Base-by-base conservation (phyloP, 169 alveolate species). In the Eimeria praecox region DNA sequence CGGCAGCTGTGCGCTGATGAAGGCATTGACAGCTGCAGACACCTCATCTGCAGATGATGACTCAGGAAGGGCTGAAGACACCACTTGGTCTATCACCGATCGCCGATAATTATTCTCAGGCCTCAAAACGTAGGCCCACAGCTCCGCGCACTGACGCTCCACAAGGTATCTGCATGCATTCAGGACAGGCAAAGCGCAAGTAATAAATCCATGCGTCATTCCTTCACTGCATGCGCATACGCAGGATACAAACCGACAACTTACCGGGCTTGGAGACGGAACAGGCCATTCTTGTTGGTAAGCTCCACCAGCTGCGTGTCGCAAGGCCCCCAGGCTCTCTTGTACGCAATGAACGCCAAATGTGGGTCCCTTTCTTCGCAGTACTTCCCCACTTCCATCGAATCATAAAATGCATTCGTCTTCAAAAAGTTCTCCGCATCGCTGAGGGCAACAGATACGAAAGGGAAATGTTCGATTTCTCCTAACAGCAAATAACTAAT, bases 281-380 rank as follows among this genome's bases (percentile, higher is more conserved):
- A 99, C 94, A 99, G 98, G 82, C 99, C 99, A 96, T 99, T 98
- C 95, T 98, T 98, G 98, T 99, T 99, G 46, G 99, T 99, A 86
- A 99, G 98, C 73, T 98, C 98, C 62, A 99, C 98, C 44, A 99
- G 98, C 97, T 99, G 99, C 94, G 99, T 99, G 97, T 99, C 99
- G 97, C 99, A 99, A 95, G 99, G 97, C 66, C 99, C 99, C 99
- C 99, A 98, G 40, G 99, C 99, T 96, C 99, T 98, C 96, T 98
- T 99, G 98, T 99, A 99, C 33, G 99, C 99, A 52, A 99, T 98
- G 97, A 98, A 99, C n/a, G 99, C 99, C 93, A 99, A 98, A 97
- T 99, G 99, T 27, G 99, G 99, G 97, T 99, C 99, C 95, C 99
- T 97, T 64, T 99, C 99, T 97, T 99, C 99, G 96, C 99, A 99